phyloP scores from a whole-genome alignment of 441 rosid genomes.

The Mallotus japonicus region DNA sequence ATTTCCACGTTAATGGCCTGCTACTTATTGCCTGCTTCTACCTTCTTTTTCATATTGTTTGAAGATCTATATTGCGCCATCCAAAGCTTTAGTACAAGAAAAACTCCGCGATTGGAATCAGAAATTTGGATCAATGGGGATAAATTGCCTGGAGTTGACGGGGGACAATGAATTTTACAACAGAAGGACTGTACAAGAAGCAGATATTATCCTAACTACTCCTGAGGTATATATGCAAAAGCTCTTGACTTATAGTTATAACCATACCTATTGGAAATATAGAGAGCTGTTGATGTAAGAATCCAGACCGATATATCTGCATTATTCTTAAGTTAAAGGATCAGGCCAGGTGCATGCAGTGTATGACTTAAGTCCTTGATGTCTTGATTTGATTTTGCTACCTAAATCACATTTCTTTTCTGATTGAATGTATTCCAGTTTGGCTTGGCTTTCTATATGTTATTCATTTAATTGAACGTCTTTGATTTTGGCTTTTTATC shows the following conservation, averaged over 20 bases:
- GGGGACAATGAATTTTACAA: conserved; percentile 87
- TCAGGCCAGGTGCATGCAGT: neutral
- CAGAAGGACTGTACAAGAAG: conserved; percentile 73
- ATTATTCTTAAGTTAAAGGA: neutral
- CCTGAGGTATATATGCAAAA: conserved; percentile 69
- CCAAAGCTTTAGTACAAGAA: conserved; percentile 97
- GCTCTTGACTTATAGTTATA: neutral
- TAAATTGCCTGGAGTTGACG: conserved; percentile 88
- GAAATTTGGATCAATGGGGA: conserved; percentile 78
- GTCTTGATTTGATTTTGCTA: neutral
- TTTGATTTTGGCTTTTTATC: too few species aligned
- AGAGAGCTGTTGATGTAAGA: neutral
- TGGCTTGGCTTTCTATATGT: neutral
- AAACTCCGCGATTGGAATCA: conserved; percentile 93
- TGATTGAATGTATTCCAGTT: neutral
- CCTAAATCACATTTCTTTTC: conserved; percentile 2
- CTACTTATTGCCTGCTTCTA: conserved; percentile 18
- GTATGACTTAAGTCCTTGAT: neutral
- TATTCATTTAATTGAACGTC: too few species aligned
- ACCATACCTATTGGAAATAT: neutral
- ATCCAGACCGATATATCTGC: neutral
- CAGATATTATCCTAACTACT: conserved; percentile 89
- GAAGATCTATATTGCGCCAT: conserved; percentile 90
- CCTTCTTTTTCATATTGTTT: conserved; percentile 27
- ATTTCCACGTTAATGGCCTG: conserved; percentile 13